A percentile compares a stretch with the other conserved stretches of the same genome.
Conservation (phyloP, 371 early-diverging fungal genomes). For the Entomophthora muscae region DNA sequence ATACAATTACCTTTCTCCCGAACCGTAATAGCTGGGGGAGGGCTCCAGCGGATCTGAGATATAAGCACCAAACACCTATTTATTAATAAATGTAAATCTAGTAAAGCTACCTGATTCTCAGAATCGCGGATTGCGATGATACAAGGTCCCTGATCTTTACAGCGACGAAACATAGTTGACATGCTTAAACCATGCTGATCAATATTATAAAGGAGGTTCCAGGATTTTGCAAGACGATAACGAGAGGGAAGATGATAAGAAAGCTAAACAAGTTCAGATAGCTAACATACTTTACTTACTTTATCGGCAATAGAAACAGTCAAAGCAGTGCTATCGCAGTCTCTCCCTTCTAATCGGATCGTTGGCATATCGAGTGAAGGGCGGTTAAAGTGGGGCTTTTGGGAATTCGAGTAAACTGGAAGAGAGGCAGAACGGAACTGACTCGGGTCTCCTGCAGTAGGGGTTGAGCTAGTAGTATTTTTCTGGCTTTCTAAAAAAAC, state of each 20-base stretch:
- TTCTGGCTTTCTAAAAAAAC: no score
- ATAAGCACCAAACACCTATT: conserved; percentile 79
- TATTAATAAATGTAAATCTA: not conserved
- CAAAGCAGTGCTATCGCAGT: not conserved
- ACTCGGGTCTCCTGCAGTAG: no score
- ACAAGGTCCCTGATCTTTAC: conserved; percentile 42
- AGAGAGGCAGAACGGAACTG: no score
- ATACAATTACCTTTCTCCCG: conserved; percentile 62
- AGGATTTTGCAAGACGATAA: conserved; percentile 12
- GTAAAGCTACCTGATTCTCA: conserved; percentile 10
- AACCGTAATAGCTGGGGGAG: conserved; percentile 63
- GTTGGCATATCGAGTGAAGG: not conserved
- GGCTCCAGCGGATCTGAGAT: conserved; percentile 46
- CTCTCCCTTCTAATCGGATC: not conserved
- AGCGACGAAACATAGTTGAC: conserved; percentile 48
- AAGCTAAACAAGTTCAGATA: no score
- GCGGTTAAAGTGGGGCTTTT: no score
- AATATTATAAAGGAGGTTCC: conserved; percentile 69
- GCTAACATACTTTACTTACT: no score
- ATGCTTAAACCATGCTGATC: conserved; percentile 85
- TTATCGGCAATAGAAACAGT: not conserved
- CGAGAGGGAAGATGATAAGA: not conserved
- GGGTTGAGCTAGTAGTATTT: no score
- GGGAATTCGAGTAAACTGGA: no score
- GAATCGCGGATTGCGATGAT: conserved; percentile 48